Evolutionary conservation across 2,329 filamentous ascomycete species (phyloP), one percentile per base, ranked within the genome.

Genomic region (Scedosporium apiospermum): DNA sequence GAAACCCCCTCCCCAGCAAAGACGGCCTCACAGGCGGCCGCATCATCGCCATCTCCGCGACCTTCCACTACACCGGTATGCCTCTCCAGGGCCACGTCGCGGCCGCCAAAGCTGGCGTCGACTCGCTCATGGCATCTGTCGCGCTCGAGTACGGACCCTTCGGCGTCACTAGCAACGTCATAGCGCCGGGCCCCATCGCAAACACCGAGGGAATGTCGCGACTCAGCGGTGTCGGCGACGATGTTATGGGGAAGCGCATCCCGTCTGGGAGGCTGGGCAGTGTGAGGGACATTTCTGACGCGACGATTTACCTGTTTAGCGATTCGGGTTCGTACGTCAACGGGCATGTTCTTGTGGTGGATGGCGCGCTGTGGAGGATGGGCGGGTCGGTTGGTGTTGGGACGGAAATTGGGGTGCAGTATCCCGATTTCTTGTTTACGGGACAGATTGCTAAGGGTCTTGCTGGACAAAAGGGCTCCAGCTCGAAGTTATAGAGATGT

Each of bases 41-140:
- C 63, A 92, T 98, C 71, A 84, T 97, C 69, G 96, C 93, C 74
- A 84, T 98, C 65, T 95, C 89, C 55, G 93, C 93, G 3, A 93
- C 91, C 1, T 88, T 98, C 69, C 93, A 98, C 77, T 97, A 93
- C 77, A 88, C 89, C 0, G 92, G 91, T 44, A 85, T 88, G 74
- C 88, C 92, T 0, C 79, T 96, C 67, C 95, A 98, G 74, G 84
- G 89, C 1, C 93, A 98, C 75, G 93, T 93, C n/a, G 82, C 88
- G 2, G 92, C 92, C 1, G 93, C 95, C 63, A 99, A 99, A 77
- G 90, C 93, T 0, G 90, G 88, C 16, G 86, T 99, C 10, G 93
- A 99, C 75, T 88, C 91, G 1, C 83, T 99, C 70, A 88, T 90
- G 64, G 83, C 87, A 62, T 88, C 86, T 4, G 85, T 96, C 0